Conservation (phyloP, 208 protist genomes). For the Strigomonas culicis region DNA sequence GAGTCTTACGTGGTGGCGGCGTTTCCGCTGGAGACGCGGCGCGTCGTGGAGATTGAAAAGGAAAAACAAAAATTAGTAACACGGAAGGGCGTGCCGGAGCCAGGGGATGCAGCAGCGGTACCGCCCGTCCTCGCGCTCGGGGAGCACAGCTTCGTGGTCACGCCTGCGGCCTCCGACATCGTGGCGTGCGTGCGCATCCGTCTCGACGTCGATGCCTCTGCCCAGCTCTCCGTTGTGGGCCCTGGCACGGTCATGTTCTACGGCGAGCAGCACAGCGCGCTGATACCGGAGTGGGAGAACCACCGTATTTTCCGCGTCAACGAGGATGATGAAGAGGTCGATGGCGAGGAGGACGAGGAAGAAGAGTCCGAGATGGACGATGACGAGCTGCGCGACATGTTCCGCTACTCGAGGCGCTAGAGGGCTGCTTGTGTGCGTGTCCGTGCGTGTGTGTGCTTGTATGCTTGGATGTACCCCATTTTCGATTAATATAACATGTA, state of each 20-base stretch:
- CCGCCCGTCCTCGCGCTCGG: no score
- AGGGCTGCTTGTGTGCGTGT: no score
- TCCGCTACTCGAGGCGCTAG: slow-evolving; percentile 18
- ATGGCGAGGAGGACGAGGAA: slow-evolving; percentile 30
- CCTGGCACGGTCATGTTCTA: slow-evolving; percentile 69
- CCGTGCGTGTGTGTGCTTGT: not conserved
- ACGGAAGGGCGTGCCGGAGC: not conserved
- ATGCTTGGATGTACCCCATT: slow-evolving; percentile 2
- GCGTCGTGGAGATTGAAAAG: slow-evolving; percentile 19
- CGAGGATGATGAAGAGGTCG: slow-evolving; percentile 33
- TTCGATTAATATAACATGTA: not conserved
- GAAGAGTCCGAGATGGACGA: slow-evolving; percentile 23
- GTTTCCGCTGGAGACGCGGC: slow-evolving; percentile 33
- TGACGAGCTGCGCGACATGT: slow-evolving; percentile 39
- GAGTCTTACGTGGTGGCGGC: slow-evolving; percentile 53
- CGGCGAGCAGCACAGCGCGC: slow-evolving; percentile 56
- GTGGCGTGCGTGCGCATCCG: slow-evolving; percentile 46
- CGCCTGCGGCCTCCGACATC: slow-evolving; percentile 39
- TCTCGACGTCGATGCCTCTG: slow-evolving; percentile 72
- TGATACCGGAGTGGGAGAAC: slow-evolving; percentile 58
- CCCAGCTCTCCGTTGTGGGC: slow-evolving; percentile 59
- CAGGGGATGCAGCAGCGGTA: not conserved
- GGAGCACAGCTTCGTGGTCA: not conserved
- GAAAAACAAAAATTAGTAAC: not conserved
- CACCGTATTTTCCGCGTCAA: slow-evolving; percentile 43